Conservation (phyloP, 2,329 filamentous ascomycete species). For the Neodidymelliopsis sp. region DNA sequence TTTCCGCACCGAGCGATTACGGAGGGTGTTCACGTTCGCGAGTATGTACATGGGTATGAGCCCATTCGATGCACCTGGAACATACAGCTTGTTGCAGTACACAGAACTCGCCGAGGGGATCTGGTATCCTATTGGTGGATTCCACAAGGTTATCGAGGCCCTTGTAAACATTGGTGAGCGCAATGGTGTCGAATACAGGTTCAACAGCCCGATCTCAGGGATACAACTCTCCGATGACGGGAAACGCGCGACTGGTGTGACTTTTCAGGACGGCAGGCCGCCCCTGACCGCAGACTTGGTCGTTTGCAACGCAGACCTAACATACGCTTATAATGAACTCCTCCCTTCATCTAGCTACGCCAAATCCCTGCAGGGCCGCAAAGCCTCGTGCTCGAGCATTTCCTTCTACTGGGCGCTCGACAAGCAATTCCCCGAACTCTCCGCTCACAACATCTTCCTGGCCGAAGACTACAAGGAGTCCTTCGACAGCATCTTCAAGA, state of each 20-base stretch:
- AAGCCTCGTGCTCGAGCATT: conserved; percentile 74
- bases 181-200: conserved; percentile 67
- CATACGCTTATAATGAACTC: conserved; percentile 76
- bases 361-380: conserved; percentile 55
- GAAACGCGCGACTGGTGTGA: conserved; percentile 64
- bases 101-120: conserved; percentile 79
- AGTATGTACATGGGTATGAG: conserved; percentile 88
- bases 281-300: conserved; percentile 69
- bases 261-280: conserved; percentile 63
- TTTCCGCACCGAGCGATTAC: conserved; percentile 72
- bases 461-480: conserved; percentile 74
- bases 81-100: conserved; percentile 77
- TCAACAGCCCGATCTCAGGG: conserved; percentile 64
- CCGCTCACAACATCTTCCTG: conserved; percentile 79
- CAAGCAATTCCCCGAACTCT: conserved; percentile 66
- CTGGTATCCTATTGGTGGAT: conserved; percentile 76
- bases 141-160: conserved; percentile 68
- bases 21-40: conserved; percentile 77
- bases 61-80: conserved; percentile 77
- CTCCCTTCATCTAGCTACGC: conserved; percentile 62
- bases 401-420: conserved; percentile 79
- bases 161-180: conserved; percentile 69
- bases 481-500: conserved; percentile 79
- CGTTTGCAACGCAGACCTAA: conserved; percentile 75
- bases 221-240: conserved; percentile 64